Percentiles rank a stretch among this genome's conserved stretches.
These are phyloP conservation scores for Spergularia marina DNA, from an alignment of 148 eudicot species.

Conservation along the genomic window DNA sequence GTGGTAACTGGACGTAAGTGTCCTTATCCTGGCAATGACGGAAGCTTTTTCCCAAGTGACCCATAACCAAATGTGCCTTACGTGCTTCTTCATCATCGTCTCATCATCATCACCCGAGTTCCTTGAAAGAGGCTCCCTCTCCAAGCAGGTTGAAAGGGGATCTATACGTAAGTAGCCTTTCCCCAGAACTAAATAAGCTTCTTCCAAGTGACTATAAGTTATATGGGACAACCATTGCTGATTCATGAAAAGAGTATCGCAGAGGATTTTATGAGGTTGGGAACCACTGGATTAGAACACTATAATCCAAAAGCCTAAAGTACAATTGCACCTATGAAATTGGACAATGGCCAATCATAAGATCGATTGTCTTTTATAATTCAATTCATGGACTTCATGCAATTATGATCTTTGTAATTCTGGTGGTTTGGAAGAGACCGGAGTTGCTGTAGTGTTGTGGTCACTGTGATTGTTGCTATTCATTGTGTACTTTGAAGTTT, in stretches of 20 bases:
- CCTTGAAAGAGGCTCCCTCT: neutral
- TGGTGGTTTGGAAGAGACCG: neutral
- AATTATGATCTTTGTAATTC: neutral
- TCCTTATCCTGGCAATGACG: neutral
- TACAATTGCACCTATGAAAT: neutral
- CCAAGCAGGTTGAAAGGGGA: neutral
- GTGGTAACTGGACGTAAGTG: neutral
- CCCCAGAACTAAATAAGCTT: too few species aligned
- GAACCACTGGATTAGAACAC: neutral
- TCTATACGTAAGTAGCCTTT: neutral
- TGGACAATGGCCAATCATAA: neutral
- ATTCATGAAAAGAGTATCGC: neutral
- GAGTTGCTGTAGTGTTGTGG: neutral
- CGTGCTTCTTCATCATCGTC: too few species aligned
- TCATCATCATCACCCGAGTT: too few species aligned
- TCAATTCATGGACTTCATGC: neutral
- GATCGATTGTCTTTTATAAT: neutral
- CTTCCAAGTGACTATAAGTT: too few species aligned
- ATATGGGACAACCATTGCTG: neutral
- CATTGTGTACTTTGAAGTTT: neutral
- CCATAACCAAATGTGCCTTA: too few species aligned
- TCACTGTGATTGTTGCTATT: constrained; percentile 7
- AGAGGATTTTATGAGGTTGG: too few species aligned
- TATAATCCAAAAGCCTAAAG: neutral
- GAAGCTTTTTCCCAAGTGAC: too few species aligned